These are phyloP conservation scores for Yamadazyma songkhlaensis DNA, from an alignment of 1,139 yeast genomes.

Conservation along the genomic window DNA sequence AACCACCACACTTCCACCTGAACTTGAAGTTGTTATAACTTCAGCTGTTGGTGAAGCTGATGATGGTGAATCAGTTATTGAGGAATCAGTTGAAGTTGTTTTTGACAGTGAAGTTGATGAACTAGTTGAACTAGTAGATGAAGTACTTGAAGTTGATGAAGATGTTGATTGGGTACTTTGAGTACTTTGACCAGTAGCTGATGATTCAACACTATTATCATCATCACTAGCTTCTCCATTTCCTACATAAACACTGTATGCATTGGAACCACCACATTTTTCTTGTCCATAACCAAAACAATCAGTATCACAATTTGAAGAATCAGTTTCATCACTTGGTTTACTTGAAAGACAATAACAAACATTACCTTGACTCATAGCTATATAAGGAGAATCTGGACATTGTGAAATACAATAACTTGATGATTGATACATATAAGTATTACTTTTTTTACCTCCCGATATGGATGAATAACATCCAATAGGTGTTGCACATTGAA, in stretches of 20 bases:
- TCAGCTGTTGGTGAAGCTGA: conserved; percentile 1
- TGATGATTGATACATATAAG: conserved; percentile 48
- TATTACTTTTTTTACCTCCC: conserved; percentile 31
- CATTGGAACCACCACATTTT: conserved; percentile 55
- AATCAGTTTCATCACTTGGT: conserved; percentile 38
- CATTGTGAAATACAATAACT: conserved; percentile 48
- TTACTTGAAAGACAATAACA: conserved; percentile 65
- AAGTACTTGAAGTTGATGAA: conserved; percentile 12
- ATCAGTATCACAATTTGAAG: conserved; percentile 34
- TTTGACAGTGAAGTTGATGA: conserved; percentile 11
- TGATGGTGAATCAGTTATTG: conserved; percentile 10
- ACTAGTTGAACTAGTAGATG: conserved; percentile 7
- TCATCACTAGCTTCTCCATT: conserved; percentile 13
- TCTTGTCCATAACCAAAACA: conserved; percentile 55
- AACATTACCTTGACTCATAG: conserved; percentile 50
- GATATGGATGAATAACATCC: conserved; percentile 36
- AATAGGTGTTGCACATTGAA: conserved; percentile 12
- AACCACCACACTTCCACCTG: conserved; percentile 15
- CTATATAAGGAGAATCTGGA: conserved; percentile 52
- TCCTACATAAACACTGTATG: conserved; percentile 41
- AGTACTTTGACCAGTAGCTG: conserved; percentile 25
- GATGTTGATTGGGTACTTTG: conserved; percentile 18
- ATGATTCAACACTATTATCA: conserved; percentile 7
- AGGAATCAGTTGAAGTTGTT: conserved; percentile 6
- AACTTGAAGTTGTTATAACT: conserved; percentile 15